Conservation (phyloP, 192 early-diverging fungal species). For the Coemansia sp. region DNA sequence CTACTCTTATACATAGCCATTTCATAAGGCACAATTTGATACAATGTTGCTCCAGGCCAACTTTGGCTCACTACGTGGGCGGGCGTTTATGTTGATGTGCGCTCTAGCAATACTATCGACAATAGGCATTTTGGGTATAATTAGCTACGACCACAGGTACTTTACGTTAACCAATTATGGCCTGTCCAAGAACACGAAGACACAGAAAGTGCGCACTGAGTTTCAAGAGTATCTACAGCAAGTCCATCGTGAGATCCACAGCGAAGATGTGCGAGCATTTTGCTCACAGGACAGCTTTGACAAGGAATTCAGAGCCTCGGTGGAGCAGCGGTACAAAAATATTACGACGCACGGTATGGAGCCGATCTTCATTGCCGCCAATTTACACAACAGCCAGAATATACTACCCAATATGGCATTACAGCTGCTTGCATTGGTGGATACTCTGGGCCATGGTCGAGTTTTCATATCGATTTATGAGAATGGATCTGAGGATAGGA, state of each 20-base stretch:
- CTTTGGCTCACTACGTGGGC: background rate
- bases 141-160: background rate
- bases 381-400: slow-evolving; percentile 47
- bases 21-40: no score
- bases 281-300: slow-evolving; percentile 27
- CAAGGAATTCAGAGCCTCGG: slow-evolving; percentile 9
- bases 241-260: slow-evolving; percentile 18
- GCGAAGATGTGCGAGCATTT: slow-evolving; percentile 24
- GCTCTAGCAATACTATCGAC: background rate
- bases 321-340: slow-evolving; percentile 21
- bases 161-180: background rate
- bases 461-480: slow-evolving; percentile 60
- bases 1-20: no score
- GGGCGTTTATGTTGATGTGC: background rate
- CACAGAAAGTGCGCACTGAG: background rate
- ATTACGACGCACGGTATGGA: background rate
- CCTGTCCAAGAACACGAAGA: no score
- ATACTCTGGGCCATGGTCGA: slow-evolving; percentile 32
- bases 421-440: slow-evolving; percentile 37
- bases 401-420: slow-evolving; percentile 47
- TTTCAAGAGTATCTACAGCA: slow-evolving; percentile 14
- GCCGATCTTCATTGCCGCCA: slow-evolving; percentile 38
- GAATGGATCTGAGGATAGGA: slow-evolving; percentile 52
- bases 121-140: background rate
- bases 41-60: background rate